Evolutionary conservation across 2,329 filamentous ascomycete genomes (phyloP), one percentile per base, ranked within the genome.

Genomic region (Colletotrichum salicis): DNA sequence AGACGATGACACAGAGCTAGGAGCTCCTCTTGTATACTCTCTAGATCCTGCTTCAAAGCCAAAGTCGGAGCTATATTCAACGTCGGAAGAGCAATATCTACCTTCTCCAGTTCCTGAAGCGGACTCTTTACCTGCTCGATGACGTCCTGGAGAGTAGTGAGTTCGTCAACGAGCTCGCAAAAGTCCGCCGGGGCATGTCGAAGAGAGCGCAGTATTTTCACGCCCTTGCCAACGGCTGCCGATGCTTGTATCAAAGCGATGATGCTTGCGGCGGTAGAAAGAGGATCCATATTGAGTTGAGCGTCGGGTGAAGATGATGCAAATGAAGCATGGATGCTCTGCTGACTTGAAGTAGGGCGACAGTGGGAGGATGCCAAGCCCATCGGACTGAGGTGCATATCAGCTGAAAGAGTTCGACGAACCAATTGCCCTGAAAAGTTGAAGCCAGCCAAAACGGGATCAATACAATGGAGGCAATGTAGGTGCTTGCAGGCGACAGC

Each of bases 181-280:
- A 70, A 66, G 10, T 70, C 62, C 52, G 62, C 55, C 19, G 54
- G 62, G 15, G 33, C 55, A 27, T 70, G 55, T 11, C 62, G 67
- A 31, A 65, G 29, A 35, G 52, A 58, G 19, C 45, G 22, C 19
- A 70, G 27, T 7, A 66, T 41, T 33, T 70, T 54, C 2, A 66
- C 27, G n/a, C 62, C 54, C 5, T 66, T 65, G 1, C 54, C 62
- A 33, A 70, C 19, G 5, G 52, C 62, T 15, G 27, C 10, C 24
- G 55, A 59, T 58, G 55, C 55, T 13, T 66, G 62, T 7, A 66
- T 22, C 5, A 66, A 27, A 54, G 61, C 67, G 45, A 66, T 48
- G n/a, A 55, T 19, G 67, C 67, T 66, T 22, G 54, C 55, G 2
- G 67, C 15, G 24, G 59, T 56, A 8, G 61, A 60, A 15, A 70